Conservation (phyloP, 441 rosid species). For the Jatropha multifida region DNA sequence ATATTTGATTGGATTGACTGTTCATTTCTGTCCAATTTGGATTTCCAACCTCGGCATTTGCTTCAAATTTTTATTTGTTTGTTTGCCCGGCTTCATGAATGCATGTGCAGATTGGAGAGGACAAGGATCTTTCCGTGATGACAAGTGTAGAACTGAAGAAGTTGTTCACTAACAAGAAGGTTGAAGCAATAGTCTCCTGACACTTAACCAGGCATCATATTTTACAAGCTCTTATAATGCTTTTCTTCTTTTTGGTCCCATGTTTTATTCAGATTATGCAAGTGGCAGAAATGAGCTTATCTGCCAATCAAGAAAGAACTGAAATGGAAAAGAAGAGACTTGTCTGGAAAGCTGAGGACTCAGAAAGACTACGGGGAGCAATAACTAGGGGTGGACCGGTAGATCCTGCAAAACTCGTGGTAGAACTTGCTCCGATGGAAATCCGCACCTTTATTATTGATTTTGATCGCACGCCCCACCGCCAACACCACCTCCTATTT, state of each 20-base stretch:
- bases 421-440: constrained; percentile 93
- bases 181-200: constrained; percentile 19
- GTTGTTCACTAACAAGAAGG: constrained; percentile 67
- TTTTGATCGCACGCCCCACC: constrained; percentile 23
- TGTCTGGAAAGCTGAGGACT: constrained; percentile 65
- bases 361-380: constrained; percentile 29
- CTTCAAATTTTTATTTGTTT: background rate
- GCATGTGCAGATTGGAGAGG: constrained; percentile 71
- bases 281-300: constrained; percentile 71
- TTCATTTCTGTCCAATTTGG: background rate
- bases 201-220: background rate
- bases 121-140: constrained; percentile 72
- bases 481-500: background rate
- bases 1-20: background rate
- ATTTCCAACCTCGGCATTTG: background rate
- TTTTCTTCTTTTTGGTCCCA: background rate
- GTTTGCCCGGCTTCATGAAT: constrained; percentile 15
- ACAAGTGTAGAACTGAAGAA: constrained; percentile 76
- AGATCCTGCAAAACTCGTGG: constrained; percentile 60
- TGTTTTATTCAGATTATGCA: constrained; percentile 46
- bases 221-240: background rate
- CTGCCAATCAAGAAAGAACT: constrained; percentile 83
- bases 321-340: constrained; percentile 87
- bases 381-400: constrained; percentile 53
- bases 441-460: constrained; percentile 76